Conservation (phyloP, 2,329 filamentous ascomycete genomes). For the Scedosporium apiospermum region DNA sequence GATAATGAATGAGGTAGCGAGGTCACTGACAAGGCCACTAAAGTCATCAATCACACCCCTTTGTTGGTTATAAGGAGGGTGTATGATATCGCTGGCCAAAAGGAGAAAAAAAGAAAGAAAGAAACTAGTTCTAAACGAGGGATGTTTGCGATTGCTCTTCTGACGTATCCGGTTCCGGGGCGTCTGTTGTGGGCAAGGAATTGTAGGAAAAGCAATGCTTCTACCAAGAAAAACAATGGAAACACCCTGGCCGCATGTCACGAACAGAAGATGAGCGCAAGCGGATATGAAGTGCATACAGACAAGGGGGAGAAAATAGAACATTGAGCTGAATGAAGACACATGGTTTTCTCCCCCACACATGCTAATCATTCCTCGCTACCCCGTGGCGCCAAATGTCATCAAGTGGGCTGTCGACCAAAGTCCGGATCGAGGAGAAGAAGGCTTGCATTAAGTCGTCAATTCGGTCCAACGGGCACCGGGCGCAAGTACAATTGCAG, state of each 20-base stretch:
- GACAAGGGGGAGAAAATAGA: background rate
- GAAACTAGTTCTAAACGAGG: background rate
- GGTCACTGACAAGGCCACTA: background rate
- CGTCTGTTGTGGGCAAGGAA: background rate
- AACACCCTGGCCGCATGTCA: background rate
- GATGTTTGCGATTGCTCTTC: background rate
- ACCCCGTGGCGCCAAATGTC: background rate
- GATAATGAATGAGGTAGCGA: background rate
- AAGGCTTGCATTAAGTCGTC: background rate
- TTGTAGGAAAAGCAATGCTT: background rate
- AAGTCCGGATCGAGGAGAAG: background rate
- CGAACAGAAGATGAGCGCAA: background rate
- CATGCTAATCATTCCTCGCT: background rate
- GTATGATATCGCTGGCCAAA: background rate
- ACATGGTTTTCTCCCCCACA: background rate
- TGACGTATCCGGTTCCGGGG: background rate
- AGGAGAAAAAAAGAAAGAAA: background rate
- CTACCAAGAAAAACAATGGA: background rate
- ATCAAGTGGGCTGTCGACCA: background rate
- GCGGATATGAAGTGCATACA: background rate
- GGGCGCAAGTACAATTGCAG: background rate
- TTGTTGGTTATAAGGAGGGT: background rate
- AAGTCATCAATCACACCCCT: background rate
- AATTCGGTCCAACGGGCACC: background rate
- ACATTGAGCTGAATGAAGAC: background rate